These are phyloP conservation scores for Fusarium kyushuense DNA, from an alignment of 2,329 filamentous ascomycete genomes.

Conservation along the genomic window DNA sequence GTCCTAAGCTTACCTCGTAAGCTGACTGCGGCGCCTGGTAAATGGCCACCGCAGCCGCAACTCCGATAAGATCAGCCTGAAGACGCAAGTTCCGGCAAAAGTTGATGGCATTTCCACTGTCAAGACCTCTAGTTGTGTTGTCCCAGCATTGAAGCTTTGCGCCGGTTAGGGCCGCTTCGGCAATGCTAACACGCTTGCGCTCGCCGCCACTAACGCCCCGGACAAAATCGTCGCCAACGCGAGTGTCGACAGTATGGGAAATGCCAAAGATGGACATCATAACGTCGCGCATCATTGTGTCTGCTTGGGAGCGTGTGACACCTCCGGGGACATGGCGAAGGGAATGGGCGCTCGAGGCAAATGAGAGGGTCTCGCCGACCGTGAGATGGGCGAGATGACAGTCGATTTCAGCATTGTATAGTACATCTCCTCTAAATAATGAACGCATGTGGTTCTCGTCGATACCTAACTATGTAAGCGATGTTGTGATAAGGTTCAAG, in stretches of 20 bases:
- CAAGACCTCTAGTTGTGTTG: conserved; percentile 48
- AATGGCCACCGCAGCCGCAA: conserved; percentile 53
- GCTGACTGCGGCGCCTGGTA: conserved; percentile 73
- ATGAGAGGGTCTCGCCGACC: conserved; percentile 72
- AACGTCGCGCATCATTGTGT: conserved; percentile 59
- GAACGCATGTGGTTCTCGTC: conserved; percentile 53
- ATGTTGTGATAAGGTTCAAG: accelerated
- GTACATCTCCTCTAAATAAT: conserved; percentile 65
- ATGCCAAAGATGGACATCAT: conserved; percentile 83
- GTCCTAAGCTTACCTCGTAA: conserved; percentile 57
- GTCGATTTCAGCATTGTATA: conserved; percentile 75
- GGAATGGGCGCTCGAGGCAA: conserved; percentile 72
- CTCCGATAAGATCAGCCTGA: conserved; percentile 46
- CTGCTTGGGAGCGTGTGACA: conserved; percentile 22
- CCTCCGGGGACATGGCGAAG: conserved; percentile 63
- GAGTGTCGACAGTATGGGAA: conserved; percentile 76
- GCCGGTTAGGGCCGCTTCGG: conserved; percentile 66
- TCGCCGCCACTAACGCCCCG: conserved; percentile 83
- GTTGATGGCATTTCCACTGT: conserved; percentile 48
- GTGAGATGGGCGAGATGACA: conserved; percentile 75
- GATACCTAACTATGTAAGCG: conserved; percentile 37
- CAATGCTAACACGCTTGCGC: conserved; percentile 81
- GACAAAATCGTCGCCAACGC: conserved; percentile 76
- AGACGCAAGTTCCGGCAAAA: conserved; percentile 46
- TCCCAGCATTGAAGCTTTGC: conserved; percentile 52